These are phyloP conservation scores for Acaromyces ingoldii DNA, from an alignment of 1,284 basidiomycete species.

Conservation along the genomic window DNA sequence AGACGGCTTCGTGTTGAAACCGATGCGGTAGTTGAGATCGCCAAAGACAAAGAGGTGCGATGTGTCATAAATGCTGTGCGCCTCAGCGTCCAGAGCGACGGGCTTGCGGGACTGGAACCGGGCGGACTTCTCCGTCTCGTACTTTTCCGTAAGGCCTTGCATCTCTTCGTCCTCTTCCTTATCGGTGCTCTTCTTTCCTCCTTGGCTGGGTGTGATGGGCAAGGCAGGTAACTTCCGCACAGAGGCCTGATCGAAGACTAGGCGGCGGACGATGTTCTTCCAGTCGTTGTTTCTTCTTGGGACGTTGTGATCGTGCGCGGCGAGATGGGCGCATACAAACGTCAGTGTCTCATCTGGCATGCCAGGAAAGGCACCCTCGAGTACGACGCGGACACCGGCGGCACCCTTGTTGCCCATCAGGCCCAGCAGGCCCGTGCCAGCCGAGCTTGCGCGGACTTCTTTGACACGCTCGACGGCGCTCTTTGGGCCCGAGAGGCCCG, in stretches of 20 bases:
- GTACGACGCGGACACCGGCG: constrained; percentile 78
- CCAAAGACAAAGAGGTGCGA: constrained; percentile 50
- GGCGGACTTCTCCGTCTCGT: constrained; percentile 58
- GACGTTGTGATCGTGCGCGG: constrained; percentile 74
- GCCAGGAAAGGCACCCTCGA: constrained; percentile 33
- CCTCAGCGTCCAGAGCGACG: constrained; percentile 29
- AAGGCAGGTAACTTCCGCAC: constrained; percentile 3
- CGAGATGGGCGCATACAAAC: constrained; percentile 84
- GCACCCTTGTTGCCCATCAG: constrained; percentile 92
- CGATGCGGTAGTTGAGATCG: constrained; percentile 51
- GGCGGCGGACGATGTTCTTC: constrained; percentile 67
- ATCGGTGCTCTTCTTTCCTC: background rate
- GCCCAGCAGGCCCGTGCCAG: constrained; percentile 47
- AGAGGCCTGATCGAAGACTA: constrained; percentile 62
- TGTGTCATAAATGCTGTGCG: constrained; percentile 47
- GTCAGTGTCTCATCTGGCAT: constrained; percentile 55
- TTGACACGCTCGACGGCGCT: constrained; percentile 53
- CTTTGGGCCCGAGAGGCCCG: constrained; percentile 57
- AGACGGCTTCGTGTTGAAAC: constrained; percentile 22
- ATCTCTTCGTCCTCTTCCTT: no score
- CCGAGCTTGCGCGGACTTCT: constrained; percentile 43
- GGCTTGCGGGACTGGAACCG: constrained; percentile 62
- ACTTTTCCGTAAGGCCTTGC: constrained; percentile 48
- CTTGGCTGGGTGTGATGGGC: background rate
- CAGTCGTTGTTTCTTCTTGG: constrained; percentile 72